Conservation (phyloP, 768 basidiomycete species). For the Mycena polygramma region DNA sequence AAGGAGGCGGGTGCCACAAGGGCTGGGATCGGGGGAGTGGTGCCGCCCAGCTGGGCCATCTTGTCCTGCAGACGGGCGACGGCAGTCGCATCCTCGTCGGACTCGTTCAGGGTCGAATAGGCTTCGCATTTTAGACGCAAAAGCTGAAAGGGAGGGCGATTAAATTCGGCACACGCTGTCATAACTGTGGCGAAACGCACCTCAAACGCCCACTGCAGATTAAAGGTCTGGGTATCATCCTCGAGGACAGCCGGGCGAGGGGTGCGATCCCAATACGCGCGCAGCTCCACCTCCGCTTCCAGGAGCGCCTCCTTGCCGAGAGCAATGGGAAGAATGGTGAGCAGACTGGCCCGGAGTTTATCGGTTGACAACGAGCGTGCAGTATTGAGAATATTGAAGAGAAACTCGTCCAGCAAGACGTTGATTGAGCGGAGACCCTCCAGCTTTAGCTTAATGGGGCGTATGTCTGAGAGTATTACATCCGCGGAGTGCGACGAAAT, state of each 20-base stretch:
- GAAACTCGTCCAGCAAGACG: conserved; percentile 85
- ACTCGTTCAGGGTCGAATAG: conserved; percentile 87
- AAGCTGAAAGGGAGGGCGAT: conserved; percentile 58
- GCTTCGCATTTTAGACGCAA: conserved; percentile 90
- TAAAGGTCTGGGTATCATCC: conserved; percentile 70
- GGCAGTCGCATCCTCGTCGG: conserved; percentile 78
- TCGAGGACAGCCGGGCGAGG: conserved; percentile 56
- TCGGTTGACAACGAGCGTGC: conserved; percentile 81
- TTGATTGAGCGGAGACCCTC: conserved; percentile 87
- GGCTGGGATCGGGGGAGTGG: conserved; percentile 62
- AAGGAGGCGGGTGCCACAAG: conserved; percentile 86
- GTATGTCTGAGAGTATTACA: conserved; percentile 91
- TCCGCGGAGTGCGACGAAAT: conserved; percentile 89
- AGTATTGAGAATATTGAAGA: conserved; percentile 76
- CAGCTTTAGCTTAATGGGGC: conserved; percentile 86
- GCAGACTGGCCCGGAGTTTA: conserved; percentile 77
- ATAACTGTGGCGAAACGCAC: conserved; percentile 52
- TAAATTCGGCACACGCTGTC: not conserved
- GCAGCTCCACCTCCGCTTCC: conserved; percentile 93
- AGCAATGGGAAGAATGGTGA: conserved; percentile 80
- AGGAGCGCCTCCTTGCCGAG: conserved; percentile 93
- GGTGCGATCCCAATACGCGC: conserved; percentile 90
- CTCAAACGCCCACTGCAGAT: conserved; percentile 82
- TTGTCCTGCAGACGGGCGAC: conserved; percentile 74
- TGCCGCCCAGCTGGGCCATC: conserved; percentile 64